A percentile compares a stretch with the other conserved stretches of the same genome.
These are phyloP conservation scores for Xylaria sp. DNA, from an alignment of 495 filamentous ascomycete species.

Conservation along the genomic window DNA sequence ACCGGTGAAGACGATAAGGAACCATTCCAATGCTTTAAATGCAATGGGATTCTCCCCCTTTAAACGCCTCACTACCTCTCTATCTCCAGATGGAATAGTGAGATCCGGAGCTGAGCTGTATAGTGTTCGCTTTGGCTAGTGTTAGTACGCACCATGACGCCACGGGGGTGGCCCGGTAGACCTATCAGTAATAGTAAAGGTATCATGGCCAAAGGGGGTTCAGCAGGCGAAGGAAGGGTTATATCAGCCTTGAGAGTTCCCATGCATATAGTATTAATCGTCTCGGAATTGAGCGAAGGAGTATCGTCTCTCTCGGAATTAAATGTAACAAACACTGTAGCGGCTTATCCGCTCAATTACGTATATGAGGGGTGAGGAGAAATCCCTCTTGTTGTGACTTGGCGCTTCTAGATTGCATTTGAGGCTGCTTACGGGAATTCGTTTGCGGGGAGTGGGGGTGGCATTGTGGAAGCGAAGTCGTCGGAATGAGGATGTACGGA, in stretches of 20 bases:
- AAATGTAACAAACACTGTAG: no score
- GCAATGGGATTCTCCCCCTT: neutral
- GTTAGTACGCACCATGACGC: neutral
- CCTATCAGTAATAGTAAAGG: neutral
- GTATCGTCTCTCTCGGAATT: no score
- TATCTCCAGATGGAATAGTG: neutral
- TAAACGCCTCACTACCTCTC: neutral
- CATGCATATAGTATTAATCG: no score
- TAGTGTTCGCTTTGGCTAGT: neutral
- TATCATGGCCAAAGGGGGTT: no score
- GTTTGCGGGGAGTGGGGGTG: neutral
- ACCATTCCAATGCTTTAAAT: neutral
- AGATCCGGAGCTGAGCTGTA: neutral
- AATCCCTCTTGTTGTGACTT: no score
- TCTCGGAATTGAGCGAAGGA: no score
- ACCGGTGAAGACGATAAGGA: neutral
- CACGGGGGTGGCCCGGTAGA: no score
- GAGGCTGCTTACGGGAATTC: neutral
- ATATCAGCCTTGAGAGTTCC: no score
- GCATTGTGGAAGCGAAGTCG: neutral
- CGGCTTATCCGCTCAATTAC: no score
- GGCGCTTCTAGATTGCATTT: neutral
- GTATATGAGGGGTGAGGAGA: no score
- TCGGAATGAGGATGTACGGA: neutral
- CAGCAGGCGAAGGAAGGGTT: no score